Conservation (phyloP, 164 flowering plant genomes). For the Vitis rotundifolia region DNA sequence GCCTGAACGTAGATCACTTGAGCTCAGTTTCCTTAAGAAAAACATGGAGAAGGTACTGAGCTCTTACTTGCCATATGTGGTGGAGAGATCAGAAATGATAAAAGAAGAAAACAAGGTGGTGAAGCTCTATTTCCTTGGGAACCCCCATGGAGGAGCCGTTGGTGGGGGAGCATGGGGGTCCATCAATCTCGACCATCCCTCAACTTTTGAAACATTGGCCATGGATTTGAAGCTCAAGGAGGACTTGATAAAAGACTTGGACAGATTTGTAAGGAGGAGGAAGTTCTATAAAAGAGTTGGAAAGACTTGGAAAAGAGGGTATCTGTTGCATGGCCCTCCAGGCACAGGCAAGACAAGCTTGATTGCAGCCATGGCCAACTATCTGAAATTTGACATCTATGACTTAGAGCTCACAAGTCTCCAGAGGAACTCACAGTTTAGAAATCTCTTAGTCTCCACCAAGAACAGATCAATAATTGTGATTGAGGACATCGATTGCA, state of each 20-base stretch:
- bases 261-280: constrained; percentile 30
- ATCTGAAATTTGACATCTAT: constrained; percentile 22
- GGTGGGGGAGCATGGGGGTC: constrained; percentile 1
- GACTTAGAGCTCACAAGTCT: constrained; percentile 26
- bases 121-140: constrained; percentile 10
- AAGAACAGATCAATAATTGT: constrained; percentile 23
- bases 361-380: constrained; percentile 34
- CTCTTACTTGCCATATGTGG: constrained; percentile 9
- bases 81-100: constrained; percentile 7
- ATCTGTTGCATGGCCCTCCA: constrained; percentile 24
- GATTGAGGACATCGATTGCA: constrained; percentile 32
- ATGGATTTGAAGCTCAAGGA: constrained; percentile 32
- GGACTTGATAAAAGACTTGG: constrained; percentile 32
- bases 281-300: constrained; percentile 26
- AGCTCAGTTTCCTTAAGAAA: constrained; percentile 12
- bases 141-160: not conserved
- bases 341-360: constrained; percentile 33
- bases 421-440: constrained; percentile 2
- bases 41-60: constrained; percentile 11
- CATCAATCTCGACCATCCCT: constrained; percentile 24
- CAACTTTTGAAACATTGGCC: constrained; percentile 37
- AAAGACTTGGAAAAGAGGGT: constrained; percentile 28
- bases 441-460: constrained; percentile 9
- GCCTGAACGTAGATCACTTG: not conserved
- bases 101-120: constrained; percentile 14